Evolutionary conservation across 805 yeast genomes (phyloP), one percentile per base, ranked within the genome.

Genomic region (Pichia rugopelliculosa): DNA sequence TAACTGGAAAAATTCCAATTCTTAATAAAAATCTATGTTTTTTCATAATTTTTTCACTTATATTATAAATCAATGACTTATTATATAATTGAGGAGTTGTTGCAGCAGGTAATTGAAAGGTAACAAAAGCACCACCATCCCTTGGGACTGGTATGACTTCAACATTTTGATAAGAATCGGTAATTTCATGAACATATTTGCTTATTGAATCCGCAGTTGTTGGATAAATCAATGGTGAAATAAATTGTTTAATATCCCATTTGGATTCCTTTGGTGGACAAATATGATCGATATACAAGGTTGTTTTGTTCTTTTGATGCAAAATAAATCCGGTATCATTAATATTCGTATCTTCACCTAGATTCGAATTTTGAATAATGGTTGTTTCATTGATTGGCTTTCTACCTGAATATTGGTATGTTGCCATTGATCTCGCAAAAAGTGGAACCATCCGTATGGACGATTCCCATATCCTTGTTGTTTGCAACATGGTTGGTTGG

Each of bases 121-220:
- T 84, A 34, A 87, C 93, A 72, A 91, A 90, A 2, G 88, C 96
- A 40, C 98, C 98, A 45, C 97, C 96, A 59, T 93, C 99, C 51
- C 95, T 72, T 48, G 71, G 72, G 47, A 90, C 75, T 0, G 93
- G 84, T 27, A 82, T 77, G 26, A 87, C 73, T 2, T 81, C 80
- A 7, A 76, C 71, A 42, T 46, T 27, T 13, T 45, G 39, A 36
- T 54, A 53, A 6, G 75, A 71, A 33, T 69, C 65, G 0, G 79
- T 73, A 12, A 74, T 59, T 2, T 58, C 53, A 45, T 62, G 45
- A 4, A 65, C 61, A 33, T 52, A 56, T 3, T 56, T 41, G 36
- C 48, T 53, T 9, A 77, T 46, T 8, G 56, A 67, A 30, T 66
- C 67, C 1, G 65, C 69, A 22, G 73, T 65, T 18, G 68, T 65